phyloP scores from a whole-genome alignment of 345 rosid species.

The Sisymbrium irio region DNA sequence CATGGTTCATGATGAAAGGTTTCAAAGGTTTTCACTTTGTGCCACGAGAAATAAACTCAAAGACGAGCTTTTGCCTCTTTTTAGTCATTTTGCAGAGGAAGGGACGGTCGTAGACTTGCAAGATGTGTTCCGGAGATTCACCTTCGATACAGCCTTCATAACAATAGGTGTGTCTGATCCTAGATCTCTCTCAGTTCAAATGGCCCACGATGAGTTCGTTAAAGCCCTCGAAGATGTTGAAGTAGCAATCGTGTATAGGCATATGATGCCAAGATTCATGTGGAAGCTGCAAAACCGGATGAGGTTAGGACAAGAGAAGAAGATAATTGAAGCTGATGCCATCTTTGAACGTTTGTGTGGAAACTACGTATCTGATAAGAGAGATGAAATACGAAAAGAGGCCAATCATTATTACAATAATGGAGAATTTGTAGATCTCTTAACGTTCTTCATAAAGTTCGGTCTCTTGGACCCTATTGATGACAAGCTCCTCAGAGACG shows the following conservation, averaged over 20 bases:
- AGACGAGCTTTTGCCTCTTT: conserved; percentile 7
- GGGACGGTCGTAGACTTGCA: conserved; percentile 29
- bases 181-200: conserved; percentile 18
- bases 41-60: not conserved
- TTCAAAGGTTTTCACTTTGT: conserved; percentile 1
- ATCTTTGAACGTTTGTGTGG: not conserved
- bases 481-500: conserved; percentile 45
- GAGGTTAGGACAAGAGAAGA: conserved; percentile 38
- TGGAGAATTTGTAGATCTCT: conserved; percentile 25
- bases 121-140: conserved; percentile 35
- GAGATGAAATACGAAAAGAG: conserved; percentile 8
- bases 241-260: conserved; percentile 19
- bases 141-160: conserved; percentile 35
- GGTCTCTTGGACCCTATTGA: not conserved
- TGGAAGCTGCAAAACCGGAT: conserved; percentile 29
- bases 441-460: conserved; percentile 36
- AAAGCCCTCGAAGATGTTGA: conserved; percentile 31
- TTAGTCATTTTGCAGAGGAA: conserved; percentile 9
- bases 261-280: not conserved
- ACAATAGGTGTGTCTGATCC: conserved; percentile 41
- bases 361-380: conserved; percentile 28
- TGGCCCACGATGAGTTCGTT: conserved; percentile 17
- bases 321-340: conserved; percentile 23
- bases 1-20: not conserved
- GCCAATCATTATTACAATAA: not conserved